Base-by-base conservation (phyloP, 768 basidiomycete genomes). In the Boletus rubescentipes region DNA sequence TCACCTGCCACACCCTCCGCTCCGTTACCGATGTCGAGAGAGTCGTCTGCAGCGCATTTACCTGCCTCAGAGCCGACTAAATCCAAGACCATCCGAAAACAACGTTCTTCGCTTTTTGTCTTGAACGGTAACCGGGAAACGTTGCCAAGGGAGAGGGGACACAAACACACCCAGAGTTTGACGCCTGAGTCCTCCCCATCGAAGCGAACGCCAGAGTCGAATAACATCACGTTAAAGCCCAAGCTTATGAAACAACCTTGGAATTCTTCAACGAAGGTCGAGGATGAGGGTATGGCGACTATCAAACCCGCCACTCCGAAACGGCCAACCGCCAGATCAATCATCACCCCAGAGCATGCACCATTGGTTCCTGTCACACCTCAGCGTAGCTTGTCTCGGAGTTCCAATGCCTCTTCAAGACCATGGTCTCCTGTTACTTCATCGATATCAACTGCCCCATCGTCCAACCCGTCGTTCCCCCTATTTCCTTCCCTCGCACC, bases 221-320 rank as follows among this genome's bases (percentile, higher is more conserved):
- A 66, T 30, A 71, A 69, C 53, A 55, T 73, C 12, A 79, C 78
- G 35, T 58, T 77, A 45, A 82, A 80, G 61, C 63, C 59, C 47
- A 69, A 67, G 50, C 23, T 70, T 52, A 44, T 59, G 32, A 80
- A 81, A 60, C 84, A 83, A 55, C 75, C 71, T 32, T 93, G 91
- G 91, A 93, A 93, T 64, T 79, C 85, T 58, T 93, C 90, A 5
- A 92, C 90, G 1, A 89, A 77, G 62, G 78, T 93, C n/a, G 75
- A 83, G 43, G 59, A 73, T 16, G 86, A 85, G 23, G 81, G 71
- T 9, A 61, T 61, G 37, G 79, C 78, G 29, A 69, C 69, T 8
- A 66, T 80, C 59, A 84, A 80, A 64, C 75, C 73, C 30, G 71
- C 77, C 32, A 77, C 80, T 29, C 76, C 80, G 14, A 79, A 77